Evolutionary conservation across 2,329 filamentous ascomycete genomes (phyloP), one percentile per base, ranked within the genome.

Genomic region (Aspergillus uvarum): DNA sequence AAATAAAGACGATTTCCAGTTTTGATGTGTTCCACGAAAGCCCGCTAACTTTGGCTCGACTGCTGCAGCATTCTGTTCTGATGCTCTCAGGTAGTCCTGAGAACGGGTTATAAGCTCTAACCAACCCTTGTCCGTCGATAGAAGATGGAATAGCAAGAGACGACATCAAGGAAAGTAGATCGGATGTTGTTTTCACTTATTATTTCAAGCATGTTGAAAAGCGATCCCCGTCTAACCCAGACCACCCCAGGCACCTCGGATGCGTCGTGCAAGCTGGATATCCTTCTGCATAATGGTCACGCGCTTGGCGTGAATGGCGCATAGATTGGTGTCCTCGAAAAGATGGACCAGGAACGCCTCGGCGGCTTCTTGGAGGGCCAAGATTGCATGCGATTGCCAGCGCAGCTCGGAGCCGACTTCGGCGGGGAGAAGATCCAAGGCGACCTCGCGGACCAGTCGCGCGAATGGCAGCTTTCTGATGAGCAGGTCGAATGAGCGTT

Each of bases 241-340:
- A 68, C 89, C 89, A 51, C 87, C 90, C 89, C 89, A 93, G 50
- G 88, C 84, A 12, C 90, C 90, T 54, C 90, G 83, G 78, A 94
- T 92, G 66, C 90, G 81, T 70, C 90, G 82, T 21, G 94, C 94
- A 62, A 98, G 85, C 79, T 97, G 94, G 70, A 99, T 96, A 77
- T 98, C 95, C 80, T 96, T 96, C 78, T 95, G 92, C 91, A 96
- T 94, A 70, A 97, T 96, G 44, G 94, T 98, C 56, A 98, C 92
- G 74, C 94, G 85, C 81, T 96, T 97, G 63, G 94, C 95, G 79
- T 98, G 94, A 69, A 98, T 93, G 64, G 94, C 95, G 80, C 94
- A 97, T 47, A 98, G 85, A 80, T 98, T 97, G 66, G 91, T 91
- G 78, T 96, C 92, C 76, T 97, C 93, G 73, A 98, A 97, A n/a